Evolutionary conservation across 129 eudicot genomes (phyloP), one percentile per base, ranked within the genome.

Genomic region (Lactuca saligna): DNA sequence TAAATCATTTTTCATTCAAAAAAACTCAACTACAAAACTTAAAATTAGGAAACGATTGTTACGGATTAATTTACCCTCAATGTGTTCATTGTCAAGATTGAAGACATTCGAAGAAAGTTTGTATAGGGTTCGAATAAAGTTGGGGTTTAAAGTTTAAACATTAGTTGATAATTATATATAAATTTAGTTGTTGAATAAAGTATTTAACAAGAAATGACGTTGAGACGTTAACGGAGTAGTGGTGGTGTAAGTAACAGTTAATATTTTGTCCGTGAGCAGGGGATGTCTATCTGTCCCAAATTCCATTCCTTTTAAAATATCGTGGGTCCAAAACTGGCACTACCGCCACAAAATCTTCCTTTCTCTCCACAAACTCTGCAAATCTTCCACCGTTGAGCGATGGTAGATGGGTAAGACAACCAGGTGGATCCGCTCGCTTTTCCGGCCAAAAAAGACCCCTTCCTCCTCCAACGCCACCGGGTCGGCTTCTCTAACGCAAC

Each of bases 351-450:
- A 75, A 69, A 12, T 13, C 76, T 31, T 7, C 48, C 34, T 29
- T 38, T 61, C 67, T 31, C 63, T 34, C 49, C 55, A 39, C 12
- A 31, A 31, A 14, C 56, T 68, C 63, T 6, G 54, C 37, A 51
- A 42, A 16, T 42, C 46, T 17, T 41, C 72, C 49, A 49, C 34
- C 16, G 48, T 16, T 44, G 48, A 34, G 63, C 57, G 39, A 73
- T 63, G 63, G 68, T 67, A 76, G 64, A 87, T 87, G 95, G 95
- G 95, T 82, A 84, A 80, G 46, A 73, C 95, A 61, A 51, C 69
- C 49, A 74, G 74, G 66, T 87, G 95, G 95, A 72, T 84, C 63
- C 87, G 90, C 48, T 79, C 90, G 4, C 80, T 87, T 15, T 76
- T 76, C 70, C 73, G 85, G 38, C 70, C 78, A 71, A 84, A 84